Base-by-base conservation (phyloP, 2,329 filamentous ascomycete genomes). In the Ophiostoma montium region DNA sequence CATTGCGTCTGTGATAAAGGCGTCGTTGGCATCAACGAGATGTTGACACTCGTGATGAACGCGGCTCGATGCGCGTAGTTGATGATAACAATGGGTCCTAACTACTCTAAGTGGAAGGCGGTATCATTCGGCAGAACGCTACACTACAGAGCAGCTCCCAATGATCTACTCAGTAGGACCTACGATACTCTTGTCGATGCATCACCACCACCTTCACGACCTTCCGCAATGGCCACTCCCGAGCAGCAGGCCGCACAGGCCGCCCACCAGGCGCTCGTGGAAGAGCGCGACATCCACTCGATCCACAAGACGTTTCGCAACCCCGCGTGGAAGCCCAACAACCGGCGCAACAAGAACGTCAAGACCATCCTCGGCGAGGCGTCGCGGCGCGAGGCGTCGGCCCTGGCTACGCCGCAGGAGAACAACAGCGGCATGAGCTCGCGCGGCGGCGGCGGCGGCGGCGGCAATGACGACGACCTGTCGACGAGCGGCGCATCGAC, bases 321-420 rank as follows among this genome's bases (percentile, higher is more conserved):
- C 62, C 72, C 84, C 3, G 70, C 79, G 63, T 98, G 92, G 92
- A 88, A 86, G 61, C 87, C 92, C 15, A 87, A 90, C 56, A 84
- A 89, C 65, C 88, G 92, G 47, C 86, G 92, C 66, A 98, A 98
- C 77, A 98, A 98, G 72, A 96, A 95, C 66, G 82, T 96, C 67
- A 96, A 96, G 67, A 86, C 94, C 59, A 92, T 98, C 54, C 75
- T 98, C 53, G 84, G 87, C 52, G 92, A 98, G 60, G 86, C 84
- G 12, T 79, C 85, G 19, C 83, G 87, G 57, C 86, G 84, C 61
- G 90, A 96, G 70, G 86, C 87, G n/a, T 94, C 88, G 3, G 75
- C 86, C 33, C 73, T 89, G 60, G 86, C 84, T 15, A 95, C 78
- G 1, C 75, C 86, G 0, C 83, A 86, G 62, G 82, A 84, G 60